These are phyloP conservation scores for Talaromyces albobiverticillius DNA, from an alignment of 2,329 filamentous ascomycete species.

Conservation along the genomic window DNA sequence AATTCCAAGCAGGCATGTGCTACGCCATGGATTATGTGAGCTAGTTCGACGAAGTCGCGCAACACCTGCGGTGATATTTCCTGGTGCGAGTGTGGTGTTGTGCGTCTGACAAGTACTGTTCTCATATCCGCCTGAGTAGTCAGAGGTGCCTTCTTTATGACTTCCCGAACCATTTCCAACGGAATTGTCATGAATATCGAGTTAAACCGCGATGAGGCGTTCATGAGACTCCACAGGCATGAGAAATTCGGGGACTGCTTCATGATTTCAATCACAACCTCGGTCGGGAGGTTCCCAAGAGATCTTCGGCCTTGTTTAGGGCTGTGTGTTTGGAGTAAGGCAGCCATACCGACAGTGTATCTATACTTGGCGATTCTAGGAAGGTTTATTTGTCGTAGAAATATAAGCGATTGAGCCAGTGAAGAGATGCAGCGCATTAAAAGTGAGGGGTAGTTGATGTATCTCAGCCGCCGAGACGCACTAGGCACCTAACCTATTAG, in stretches of 20 bases:
- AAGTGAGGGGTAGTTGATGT: too few relatives aligned
- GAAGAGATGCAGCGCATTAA: too few relatives aligned
- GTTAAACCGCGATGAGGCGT: neutral
- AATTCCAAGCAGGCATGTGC: neutral
- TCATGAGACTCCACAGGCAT: slow-evolving; percentile 2
- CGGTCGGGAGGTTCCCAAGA: neutral
- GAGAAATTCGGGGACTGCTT: neutral
- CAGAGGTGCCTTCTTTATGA: neutral
- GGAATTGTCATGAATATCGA: neutral
- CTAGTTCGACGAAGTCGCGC: neutral
- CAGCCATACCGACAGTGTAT: neutral
- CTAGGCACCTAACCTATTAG: too few relatives aligned
- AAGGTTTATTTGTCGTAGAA: too few relatives aligned
- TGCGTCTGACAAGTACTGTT: neutral
- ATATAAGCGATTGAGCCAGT: too few relatives aligned
- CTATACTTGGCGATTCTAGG: too few relatives aligned
- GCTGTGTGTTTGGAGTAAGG: neutral
- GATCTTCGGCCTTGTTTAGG: neutral
- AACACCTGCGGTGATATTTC: neutral
- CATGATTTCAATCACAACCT: slow-evolving; percentile 2
- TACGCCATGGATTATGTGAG: neutral
- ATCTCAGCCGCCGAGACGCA: too few relatives aligned
- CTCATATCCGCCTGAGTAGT: neutral
- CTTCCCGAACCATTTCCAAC: neutral
- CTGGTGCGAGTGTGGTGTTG: neutral